These are phyloP conservation scores for Entomortierella chlamydospora DNA, from an alignment of 192 early-diverging fungal species.

Conservation along the genomic window DNA sequence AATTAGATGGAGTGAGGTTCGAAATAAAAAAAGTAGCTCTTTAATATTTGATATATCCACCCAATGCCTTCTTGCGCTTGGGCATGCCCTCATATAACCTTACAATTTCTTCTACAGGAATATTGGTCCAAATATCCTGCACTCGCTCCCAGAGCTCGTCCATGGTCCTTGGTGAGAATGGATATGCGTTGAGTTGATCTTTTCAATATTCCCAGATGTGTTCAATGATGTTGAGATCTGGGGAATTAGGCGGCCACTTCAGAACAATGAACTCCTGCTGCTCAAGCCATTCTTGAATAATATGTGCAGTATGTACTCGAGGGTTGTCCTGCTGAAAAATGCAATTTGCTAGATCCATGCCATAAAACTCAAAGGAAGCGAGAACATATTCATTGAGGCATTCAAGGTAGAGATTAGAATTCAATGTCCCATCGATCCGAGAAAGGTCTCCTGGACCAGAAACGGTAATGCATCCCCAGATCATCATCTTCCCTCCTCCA, in stretches of 20 bases:
- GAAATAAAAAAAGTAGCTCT: no score
- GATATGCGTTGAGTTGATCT: background rate
- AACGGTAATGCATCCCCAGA: conserved; percentile 12
- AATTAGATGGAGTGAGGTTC: no score
- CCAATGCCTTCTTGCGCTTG: background rate
- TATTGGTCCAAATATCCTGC: background rate
- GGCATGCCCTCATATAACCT: conserved; percentile 1
- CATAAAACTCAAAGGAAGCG: background rate
- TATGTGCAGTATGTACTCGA: background rate
- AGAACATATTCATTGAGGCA: background rate
- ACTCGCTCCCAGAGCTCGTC: background rate
- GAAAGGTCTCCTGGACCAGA: background rate
- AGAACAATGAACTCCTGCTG: background rate
- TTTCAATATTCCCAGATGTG: background rate
- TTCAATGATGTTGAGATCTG: background rate
- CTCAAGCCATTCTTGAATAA: background rate
- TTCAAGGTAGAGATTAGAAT: background rate
- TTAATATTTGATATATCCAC: background rate
- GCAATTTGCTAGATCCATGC: background rate
- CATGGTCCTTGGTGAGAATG: background rate
- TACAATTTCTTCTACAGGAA: background rate
- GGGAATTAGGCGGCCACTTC: background rate
- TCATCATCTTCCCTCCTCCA: conserved; percentile 2
- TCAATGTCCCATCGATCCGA: background rate
- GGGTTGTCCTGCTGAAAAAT: conserved; percentile 17